phyloP scores from a whole-genome alignment of 805 yeast genomes.

The Lipomyces spencermartinsiae region DNA sequence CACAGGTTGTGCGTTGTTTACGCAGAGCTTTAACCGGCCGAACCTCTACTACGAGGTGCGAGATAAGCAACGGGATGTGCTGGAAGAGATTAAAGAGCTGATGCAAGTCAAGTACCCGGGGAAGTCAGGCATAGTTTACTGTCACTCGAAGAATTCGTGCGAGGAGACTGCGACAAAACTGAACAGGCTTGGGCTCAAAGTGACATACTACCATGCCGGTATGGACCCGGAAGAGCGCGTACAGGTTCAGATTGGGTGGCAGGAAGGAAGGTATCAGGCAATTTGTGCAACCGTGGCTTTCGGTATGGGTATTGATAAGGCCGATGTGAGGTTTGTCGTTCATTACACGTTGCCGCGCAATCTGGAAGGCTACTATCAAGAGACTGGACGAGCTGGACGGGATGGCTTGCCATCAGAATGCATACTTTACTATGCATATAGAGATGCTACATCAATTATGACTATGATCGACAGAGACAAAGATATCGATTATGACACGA shows the following conservation, averaged over 20 bases:
- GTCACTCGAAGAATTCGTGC: constrained; percentile 88
- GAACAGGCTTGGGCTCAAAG: constrained; percentile 61
- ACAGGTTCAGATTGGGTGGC: constrained; percentile 83
- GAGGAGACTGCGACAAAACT: constrained; percentile 77
- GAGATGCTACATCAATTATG: constrained; percentile 79
- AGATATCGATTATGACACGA: constrained; percentile 65
- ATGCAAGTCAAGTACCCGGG: constrained; percentile 58
- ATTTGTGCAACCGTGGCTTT: constrained; percentile 98
- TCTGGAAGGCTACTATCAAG: constrained; percentile 96
- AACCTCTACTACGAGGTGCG: constrained; percentile 81
- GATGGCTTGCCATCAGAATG: constrained; percentile 87
- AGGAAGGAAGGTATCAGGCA: constrained; percentile 67
- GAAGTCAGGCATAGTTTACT: constrained; percentile 87
- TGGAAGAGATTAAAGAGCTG: constrained; percentile 65
- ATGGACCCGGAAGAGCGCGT: constrained; percentile 78
- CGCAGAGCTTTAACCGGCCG: constrained; percentile 90
- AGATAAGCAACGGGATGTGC: constrained; percentile 62
- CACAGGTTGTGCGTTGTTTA: constrained; percentile 60
- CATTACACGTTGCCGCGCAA: constrained; percentile 89
- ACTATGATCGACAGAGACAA: constrained; percentile 78
- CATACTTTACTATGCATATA: constrained; percentile 77
- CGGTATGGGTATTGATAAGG: constrained; percentile 99
- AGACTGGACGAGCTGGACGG: constrained; percentile 98
- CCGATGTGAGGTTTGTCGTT: constrained; percentile 90
- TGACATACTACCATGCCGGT: constrained; percentile 93